phyloP scores from a whole-genome alignment of 768 basidiomycete genomes.

The Amanita molliuscula region DNA sequence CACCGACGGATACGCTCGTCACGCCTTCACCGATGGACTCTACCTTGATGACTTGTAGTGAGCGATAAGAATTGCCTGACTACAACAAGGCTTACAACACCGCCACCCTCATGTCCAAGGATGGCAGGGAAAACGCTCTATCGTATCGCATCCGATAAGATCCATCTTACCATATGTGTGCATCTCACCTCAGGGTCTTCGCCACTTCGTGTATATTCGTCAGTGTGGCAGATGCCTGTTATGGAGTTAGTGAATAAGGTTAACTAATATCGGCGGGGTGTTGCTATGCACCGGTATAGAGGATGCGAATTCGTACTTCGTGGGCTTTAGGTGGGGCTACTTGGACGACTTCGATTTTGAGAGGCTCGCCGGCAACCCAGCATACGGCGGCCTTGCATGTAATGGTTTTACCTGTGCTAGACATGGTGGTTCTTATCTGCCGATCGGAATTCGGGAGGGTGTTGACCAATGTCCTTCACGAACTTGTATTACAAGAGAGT shows the following conservation, averaged over 20 bases:
- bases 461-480: slow-evolving; percentile 48
- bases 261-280: background rate
- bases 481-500: slow-evolving; percentile 91
- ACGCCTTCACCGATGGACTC: slow-evolving; percentile 98
- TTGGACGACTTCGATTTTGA: slow-evolving; percentile 86
- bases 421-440: slow-evolving; percentile 38
- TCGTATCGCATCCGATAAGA: slow-evolving; percentile 5
- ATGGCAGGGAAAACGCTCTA: slow-evolving; percentile 88
- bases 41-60: slow-evolving; percentile 40
- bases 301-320: slow-evolving; percentile 90
- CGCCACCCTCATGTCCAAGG: slow-evolving; percentile 92
- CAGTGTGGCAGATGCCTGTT: slow-evolving; percentile 91
- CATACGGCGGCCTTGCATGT: slow-evolving; percentile 90
- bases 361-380: slow-evolving; percentile 84
- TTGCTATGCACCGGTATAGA: slow-evolving; percentile 64
- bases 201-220: slow-evolving; percentile 94
- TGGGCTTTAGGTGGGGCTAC: slow-evolving; percentile 84
- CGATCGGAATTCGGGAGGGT: background rate
- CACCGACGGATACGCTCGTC: slow-evolving; percentile 64
- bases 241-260: slow-evolving; percentile 6
- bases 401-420: slow-evolving; percentile 68
- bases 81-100: slow-evolving; percentile 49
- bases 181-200: slow-evolving; percentile 65
- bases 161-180: background rate
- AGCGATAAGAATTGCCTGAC: slow-evolving; percentile 1